Evolutionary conservation across 805 yeast species (phyloP).

Genomic region (Blastobotrys mokoenaii): DNA sequence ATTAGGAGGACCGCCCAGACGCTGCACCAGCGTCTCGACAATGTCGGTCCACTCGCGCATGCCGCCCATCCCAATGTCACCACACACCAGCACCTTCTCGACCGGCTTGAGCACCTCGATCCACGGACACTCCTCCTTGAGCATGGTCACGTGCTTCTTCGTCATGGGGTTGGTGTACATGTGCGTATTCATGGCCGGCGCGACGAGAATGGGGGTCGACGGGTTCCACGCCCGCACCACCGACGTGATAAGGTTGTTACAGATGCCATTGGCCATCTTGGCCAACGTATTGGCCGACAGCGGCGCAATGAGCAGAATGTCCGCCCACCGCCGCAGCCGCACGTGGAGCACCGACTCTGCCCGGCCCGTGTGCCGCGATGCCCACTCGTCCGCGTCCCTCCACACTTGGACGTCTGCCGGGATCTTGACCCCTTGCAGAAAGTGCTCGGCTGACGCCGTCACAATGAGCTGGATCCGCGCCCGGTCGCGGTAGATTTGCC

Average conservation of each 20-base stretch:
- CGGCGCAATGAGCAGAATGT: slow-evolving; percentile 84
- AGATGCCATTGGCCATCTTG: slow-evolving; percentile 80
- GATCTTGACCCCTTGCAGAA: slow-evolving; percentile 26
- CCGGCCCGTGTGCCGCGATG: slow-evolving; percentile 56
- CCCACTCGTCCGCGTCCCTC: slow-evolving; percentile 94
- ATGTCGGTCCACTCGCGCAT: slow-evolving; percentile 96
- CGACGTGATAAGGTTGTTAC: slow-evolving; percentile 84
- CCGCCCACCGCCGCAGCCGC: slow-evolving; percentile 94
- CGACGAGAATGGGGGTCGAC: slow-evolving; percentile 76
- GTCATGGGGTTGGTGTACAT: slow-evolving; percentile 87
- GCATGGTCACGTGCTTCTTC: slow-evolving; percentile 64
- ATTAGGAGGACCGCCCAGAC: slow-evolving; percentile 25
- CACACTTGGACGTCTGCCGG: slow-evolving; percentile 66
- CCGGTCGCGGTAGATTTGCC: slow-evolving; percentile 62
- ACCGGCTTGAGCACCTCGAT: slow-evolving; percentile 84
- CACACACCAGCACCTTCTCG: slow-evolving; percentile 91
- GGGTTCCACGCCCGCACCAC: slow-evolving; percentile 96
- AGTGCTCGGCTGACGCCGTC: slow-evolving; percentile 37
- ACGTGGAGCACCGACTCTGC: slow-evolving; percentile 87
- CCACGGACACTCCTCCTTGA: slow-evolving; percentile 86
- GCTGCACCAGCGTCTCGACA: slow-evolving; percentile 65
- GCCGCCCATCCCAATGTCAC: slow-evolving; percentile 98
- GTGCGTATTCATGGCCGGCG: slow-evolving; percentile 94
- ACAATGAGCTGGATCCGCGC: slow-evolving; percentile 80
- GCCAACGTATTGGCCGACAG: slow-evolving; percentile 88